These are phyloP conservation scores for Mycena venus DNA, from an alignment of 768 basidiomycete genomes.

Conservation along the genomic window DNA sequence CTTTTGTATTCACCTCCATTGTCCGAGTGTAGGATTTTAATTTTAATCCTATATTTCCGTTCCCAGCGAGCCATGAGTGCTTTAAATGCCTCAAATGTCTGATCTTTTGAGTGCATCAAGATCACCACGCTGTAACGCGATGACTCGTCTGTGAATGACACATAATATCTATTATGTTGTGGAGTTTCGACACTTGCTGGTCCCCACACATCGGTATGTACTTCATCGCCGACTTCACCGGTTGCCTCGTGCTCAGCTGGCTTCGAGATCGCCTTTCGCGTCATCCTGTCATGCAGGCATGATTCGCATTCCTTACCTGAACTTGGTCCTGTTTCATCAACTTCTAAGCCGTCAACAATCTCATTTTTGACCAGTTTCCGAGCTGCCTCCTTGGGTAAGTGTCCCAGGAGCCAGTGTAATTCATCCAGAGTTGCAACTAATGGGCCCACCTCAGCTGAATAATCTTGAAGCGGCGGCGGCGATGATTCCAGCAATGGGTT, in stretches of 20 bases:
- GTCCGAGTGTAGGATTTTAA: conserved; percentile 47
- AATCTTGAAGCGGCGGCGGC: not conserved
- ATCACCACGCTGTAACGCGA: conserved; percentile 38
- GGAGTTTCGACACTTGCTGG: conserved; percentile 41
- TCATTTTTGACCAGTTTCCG: conserved; percentile 40
- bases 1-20: no score
- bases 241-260: conserved; percentile 32
- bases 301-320: conserved; percentile 39
- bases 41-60: conserved; percentile 39
- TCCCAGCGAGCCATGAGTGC: conserved; percentile 36
- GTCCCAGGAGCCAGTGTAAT: conserved; percentile 43
- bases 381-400: conserved; percentile 38
- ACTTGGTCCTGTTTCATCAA: conserved; percentile 34
- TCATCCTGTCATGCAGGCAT: conserved; percentile 47
- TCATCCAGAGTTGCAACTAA: conserved; percentile 32
- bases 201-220: conserved; percentile 55
- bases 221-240: conserved; percentile 43
- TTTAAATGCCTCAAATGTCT: no score
- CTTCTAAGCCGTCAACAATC: conserved; percentile 42
- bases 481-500: no score
- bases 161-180: conserved; percentile 42
- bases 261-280: conserved; percentile 42
- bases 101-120: conserved; percentile 45
- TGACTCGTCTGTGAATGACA: conserved; percentile 51
- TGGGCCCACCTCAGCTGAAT: not conserved